phyloP scores from a whole-genome alignment of 2,329 filamentous ascomycete species.

The Fusarium cicatricum region DNA sequence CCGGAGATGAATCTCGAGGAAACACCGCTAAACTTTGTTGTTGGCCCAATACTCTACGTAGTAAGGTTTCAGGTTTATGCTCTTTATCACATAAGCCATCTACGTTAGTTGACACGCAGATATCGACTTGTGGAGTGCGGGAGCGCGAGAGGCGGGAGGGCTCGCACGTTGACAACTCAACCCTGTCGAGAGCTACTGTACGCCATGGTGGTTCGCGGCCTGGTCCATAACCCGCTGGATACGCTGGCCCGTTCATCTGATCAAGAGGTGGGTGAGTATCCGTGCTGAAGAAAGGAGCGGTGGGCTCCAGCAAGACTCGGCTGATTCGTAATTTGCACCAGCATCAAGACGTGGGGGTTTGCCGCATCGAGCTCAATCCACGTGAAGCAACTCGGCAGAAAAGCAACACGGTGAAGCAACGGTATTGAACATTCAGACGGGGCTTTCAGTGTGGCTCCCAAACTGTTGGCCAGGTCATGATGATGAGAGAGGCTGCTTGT shows the following conservation, averaged over 20 bases:
- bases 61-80: not conserved
- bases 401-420: not conserved
- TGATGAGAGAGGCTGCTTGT: not conserved
- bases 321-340: slow-evolving; percentile 8
- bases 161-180: slow-evolving; percentile 1
- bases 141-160: not conserved
- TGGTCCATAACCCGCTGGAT: not conserved
- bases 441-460: not conserved
- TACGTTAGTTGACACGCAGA: slow-evolving; percentile 13
- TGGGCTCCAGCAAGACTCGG: slow-evolving; percentile 6
- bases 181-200: slow-evolving; percentile 4
- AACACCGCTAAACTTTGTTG: not conserved
- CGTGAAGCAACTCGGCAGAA: slow-evolving; percentile 14
- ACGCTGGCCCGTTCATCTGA: slow-evolving; percentile 6
- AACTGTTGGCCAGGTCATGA: not conserved
- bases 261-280: slow-evolving; percentile 8
- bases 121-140: slow-evolving; percentile 2
- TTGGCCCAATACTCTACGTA: not conserved
- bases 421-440: not conserved
- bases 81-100: not conserved
- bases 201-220: not conserved
- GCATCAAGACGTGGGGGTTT: slow-evolving; percentile 22
- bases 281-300: slow-evolving; percentile 13
- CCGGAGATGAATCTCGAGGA: slow-evolving; percentile 17
- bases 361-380: slow-evolving; percentile 18